Evolutionary conservation across 768 basidiomycete genomes (phyloP), one percentile per base, ranked within the genome.

Genomic region (Mycena rebaudengoi): DNA sequence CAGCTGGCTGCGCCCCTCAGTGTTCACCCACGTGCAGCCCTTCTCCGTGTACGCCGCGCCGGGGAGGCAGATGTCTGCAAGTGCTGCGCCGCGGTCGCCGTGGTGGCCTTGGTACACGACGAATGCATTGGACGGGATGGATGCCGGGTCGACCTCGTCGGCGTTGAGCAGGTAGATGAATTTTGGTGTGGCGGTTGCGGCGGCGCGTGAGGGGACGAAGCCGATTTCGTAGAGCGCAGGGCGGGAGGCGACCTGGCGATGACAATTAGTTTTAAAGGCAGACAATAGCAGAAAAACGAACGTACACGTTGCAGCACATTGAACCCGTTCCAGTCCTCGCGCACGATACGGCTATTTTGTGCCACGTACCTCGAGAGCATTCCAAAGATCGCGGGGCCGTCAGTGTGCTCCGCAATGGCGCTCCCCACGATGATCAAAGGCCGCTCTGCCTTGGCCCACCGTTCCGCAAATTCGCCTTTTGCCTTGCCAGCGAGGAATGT

Each of bases 51-150:
- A 98, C 3, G 98, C 98, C 16, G 91, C 86, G 8, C 86, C 94
- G 16, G 98, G 98, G 18, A 99, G 81, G 75, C 93, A 94, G 61
- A 99, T 95, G 73, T 99, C 98, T n/a, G 98, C 98, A 23, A 96
- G 88, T 71, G 95, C 94, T 3, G 98, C 98, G 33, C 98, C 97
- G 56, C 94, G 82, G 75, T 99, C 98, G 70, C 98, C 98, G 73
- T 99, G 98, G 76, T 98, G 96, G 33, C 98, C 98, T 73, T 99
- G 98, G 77, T 99, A 99, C 14, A 99, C 97, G 45, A 99, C 96
- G 71, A 99, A 99, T 4, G 97, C 95, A 70, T 95, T 87, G 59
- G 86, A 81, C 29, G 98, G 96, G 62, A 99, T 96, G 4, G 91
- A 87, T 50, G 88, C 86, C 39, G 95, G 91, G 74, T 96, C 88